Percentiles rank a stretch among this genome's conserved stretches.
Conservation (phyloP, 345 rosid genomes). For the Melaleuca quinquenervia region DNA sequence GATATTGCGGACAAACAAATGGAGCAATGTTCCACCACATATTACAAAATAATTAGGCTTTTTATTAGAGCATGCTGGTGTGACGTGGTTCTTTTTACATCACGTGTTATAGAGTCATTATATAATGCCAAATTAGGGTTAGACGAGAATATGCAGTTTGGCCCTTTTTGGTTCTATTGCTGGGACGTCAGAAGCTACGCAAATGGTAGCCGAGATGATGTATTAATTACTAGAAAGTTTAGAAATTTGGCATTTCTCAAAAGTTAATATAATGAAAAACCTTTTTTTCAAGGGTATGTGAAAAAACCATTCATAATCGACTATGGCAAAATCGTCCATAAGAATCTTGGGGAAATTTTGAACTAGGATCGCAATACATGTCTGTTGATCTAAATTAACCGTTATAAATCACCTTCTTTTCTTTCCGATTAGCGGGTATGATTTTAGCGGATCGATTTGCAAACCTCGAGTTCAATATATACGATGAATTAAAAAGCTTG, state of each 20-base stretch:
- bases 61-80: background rate
- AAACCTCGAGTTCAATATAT: background rate
- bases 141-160: background rate
- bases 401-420: background rate
- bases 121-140: background rate
- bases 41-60: background rate
- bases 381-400: background rate
- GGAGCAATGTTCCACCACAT: background rate
- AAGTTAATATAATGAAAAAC: background rate
- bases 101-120: background rate
- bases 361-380: background rate
- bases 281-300: background rate
- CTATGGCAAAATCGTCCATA: background rate
- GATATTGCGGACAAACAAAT: background rate
- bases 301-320: background rate
- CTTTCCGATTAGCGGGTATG: background rate
- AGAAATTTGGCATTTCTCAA: background rate
- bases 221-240: background rate
- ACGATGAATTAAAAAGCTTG: background rate
- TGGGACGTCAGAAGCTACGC: background rate
- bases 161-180: background rate
- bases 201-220: background rate
- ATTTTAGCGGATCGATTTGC: background rate
- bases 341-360: background rate
- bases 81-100: background rate